These are phyloP conservation scores for Daldinia eschscholtzii DNA, from an alignment of 2,329 filamentous ascomycete species.

Conservation along the genomic window DNA sequence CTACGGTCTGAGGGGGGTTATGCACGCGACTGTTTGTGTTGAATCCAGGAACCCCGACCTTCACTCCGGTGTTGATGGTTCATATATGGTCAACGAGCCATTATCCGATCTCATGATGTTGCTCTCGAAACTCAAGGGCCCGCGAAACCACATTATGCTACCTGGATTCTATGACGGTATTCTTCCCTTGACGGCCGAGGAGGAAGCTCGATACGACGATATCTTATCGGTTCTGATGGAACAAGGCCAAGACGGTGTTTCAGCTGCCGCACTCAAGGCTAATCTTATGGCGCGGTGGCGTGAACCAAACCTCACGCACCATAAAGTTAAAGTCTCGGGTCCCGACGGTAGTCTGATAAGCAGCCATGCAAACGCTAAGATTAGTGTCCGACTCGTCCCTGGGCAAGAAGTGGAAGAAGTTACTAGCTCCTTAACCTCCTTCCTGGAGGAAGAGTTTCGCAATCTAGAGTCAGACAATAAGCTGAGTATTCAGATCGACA, in stretches of 20 bases:
- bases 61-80: constrained; percentile 97
- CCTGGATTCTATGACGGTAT: constrained; percentile 92
- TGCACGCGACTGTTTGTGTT: constrained; percentile 91
- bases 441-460: constrained; percentile 78
- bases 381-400: constrained; percentile 92
- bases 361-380: constrained; percentile 85
- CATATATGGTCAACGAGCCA: constrained; percentile 88
- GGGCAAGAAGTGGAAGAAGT: constrained; percentile 90
- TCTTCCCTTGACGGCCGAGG: constrained; percentile 77
- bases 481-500: constrained; percentile 86
- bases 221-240: constrained; percentile 83
- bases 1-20: constrained; percentile 91
- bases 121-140: constrained; percentile 83
- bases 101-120: constrained; percentile 90
- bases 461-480: constrained; percentile 83
- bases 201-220: constrained; percentile 84
- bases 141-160: constrained; percentile 83
- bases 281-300: constrained; percentile 95
- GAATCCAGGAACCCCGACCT: constrained; percentile 89
- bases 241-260: constrained; percentile 71
- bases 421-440: constrained; percentile 73
- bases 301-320: constrained; percentile 93
- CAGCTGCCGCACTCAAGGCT: constrained; percentile 78
- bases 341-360: constrained; percentile 94
- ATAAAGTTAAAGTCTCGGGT: constrained; percentile 91